These are phyloP conservation scores for Aspergillus sp. DNA, from an alignment of 2,329 filamentous ascomycete species.

Conservation along the genomic window DNA sequence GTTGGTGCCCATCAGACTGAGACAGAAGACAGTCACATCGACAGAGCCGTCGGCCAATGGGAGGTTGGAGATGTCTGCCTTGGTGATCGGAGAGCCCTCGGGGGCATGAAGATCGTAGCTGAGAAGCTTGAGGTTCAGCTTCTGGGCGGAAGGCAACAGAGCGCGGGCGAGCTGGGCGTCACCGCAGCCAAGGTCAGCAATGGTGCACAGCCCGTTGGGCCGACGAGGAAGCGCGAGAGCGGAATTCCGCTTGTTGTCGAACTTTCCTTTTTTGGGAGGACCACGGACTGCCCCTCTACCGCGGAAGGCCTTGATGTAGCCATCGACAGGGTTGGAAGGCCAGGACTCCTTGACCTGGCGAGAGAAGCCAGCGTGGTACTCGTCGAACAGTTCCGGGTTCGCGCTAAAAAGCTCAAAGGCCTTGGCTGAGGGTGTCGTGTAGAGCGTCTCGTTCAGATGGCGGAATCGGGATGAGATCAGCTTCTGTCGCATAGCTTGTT, in stretches of 20 bases:
- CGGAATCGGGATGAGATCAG: slow-evolving; percentile 93
- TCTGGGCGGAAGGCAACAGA: slow-evolving; percentile 61
- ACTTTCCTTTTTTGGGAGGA: slow-evolving; percentile 43
- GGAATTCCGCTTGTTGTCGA: slow-evolving; percentile 28
- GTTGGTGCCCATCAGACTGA: slow-evolving; percentile 98
- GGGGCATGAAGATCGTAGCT: slow-evolving; percentile 87
- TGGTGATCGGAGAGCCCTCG: slow-evolving; percentile 69
- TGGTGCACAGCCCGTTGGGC: slow-evolving; percentile 66
- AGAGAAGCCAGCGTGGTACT: slow-evolving; percentile 96
- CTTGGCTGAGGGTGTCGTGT: slow-evolving; percentile 83
- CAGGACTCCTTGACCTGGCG: slow-evolving; percentile 87
- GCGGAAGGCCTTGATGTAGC: slow-evolving; percentile 73
- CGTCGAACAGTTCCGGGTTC: slow-evolving; percentile 88
- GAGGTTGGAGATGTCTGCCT: slow-evolving; percentile 83
- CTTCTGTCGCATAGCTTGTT: slow-evolving; percentile 92
- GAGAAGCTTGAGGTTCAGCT: slow-evolving; percentile 71
- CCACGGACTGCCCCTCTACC: slow-evolving; percentile 60
- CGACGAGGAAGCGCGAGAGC: slow-evolving; percentile 67
- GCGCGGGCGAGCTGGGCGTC: slow-evolving; percentile 78
- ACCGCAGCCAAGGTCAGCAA: slow-evolving; percentile 92
- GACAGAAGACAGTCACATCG: slow-evolving; percentile 90
- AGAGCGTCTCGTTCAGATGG: slow-evolving; percentile 94
- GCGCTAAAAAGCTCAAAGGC: slow-evolving; percentile 80
- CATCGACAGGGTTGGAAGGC: slow-evolving; percentile 94
- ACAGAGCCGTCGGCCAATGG: slow-evolving; percentile 73